These are phyloP conservation scores for Boletus huronensis DNA, from an alignment of 768 basidiomycete genomes.

Conservation along the genomic window DNA sequence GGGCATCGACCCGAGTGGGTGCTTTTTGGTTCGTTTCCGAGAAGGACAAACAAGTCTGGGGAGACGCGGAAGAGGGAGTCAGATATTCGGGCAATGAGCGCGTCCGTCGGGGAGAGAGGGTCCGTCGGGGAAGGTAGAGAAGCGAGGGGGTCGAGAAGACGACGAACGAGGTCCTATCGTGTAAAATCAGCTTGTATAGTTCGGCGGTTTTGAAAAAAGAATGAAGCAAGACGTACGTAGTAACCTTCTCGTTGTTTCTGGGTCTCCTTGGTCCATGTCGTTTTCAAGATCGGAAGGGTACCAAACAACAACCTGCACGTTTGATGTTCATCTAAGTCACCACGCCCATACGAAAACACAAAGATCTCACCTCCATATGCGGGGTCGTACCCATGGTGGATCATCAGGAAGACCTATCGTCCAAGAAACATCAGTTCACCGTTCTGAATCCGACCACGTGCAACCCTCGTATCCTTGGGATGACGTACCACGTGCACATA, in stretches of 20 bases:
- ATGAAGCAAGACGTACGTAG: slow-evolving; percentile 49
- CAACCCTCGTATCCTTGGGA: not conserved
- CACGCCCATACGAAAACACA: not conserved
- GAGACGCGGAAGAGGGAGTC: slow-evolving; percentile 59
- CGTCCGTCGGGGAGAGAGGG: slow-evolving; percentile 43
- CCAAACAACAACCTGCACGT: slow-evolving; percentile 56
- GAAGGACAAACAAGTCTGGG: slow-evolving; percentile 42
- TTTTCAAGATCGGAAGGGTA: slow-evolving; percentile 53
- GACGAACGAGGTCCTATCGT: slow-evolving; percentile 62
- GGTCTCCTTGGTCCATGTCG: slow-evolving; percentile 55
- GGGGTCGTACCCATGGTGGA: slow-evolving; percentile 71
- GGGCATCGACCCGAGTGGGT: slow-evolving; percentile 40
- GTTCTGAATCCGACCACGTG: not conserved
- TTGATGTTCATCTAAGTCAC: slow-evolving; percentile 4
- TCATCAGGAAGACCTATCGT: slow-evolving; percentile 65
- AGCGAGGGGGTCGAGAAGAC: slow-evolving; percentile 55
- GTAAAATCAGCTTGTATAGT: slow-evolving; percentile 9
- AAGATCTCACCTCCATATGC: slow-evolving; percentile 67
- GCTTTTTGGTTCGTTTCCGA: slow-evolving; percentile 52
- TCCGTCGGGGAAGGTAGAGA: slow-evolving; percentile 40
- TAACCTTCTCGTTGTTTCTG: slow-evolving; percentile 64
- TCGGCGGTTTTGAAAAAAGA: not conserved
- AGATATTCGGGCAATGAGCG: slow-evolving; percentile 45
- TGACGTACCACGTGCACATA: slow-evolving; percentile 59
- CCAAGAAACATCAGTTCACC: slow-evolving; percentile 1